A percentile compares a stretch with the other conserved stretches of the same genome.
These are phyloP conservation scores for Tulasnella sp. DNA, from an alignment of 768 basidiomycete genomes.

Conservation along the genomic window DNA sequence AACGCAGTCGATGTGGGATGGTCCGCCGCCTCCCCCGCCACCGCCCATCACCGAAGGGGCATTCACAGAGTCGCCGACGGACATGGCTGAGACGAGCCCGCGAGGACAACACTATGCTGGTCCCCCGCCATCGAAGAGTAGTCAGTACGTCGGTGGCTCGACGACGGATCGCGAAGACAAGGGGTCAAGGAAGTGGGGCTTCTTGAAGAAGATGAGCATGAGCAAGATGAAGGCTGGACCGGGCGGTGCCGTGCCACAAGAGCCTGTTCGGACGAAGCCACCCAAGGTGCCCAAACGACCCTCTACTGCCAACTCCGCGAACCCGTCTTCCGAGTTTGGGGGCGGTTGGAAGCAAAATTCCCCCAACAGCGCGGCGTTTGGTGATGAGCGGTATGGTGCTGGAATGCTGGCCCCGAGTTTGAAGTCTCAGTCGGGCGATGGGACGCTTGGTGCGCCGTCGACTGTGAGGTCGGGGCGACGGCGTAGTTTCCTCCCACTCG, in stretches of 20 bases:
- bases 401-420: background rate
- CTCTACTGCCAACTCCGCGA: background rate
- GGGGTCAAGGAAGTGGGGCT: slow-evolving; percentile 78
- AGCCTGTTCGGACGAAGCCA: background rate
- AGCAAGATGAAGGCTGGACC: slow-evolving; percentile 52
- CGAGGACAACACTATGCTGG: background rate
- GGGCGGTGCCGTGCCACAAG: background rate
- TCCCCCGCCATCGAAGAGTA: slow-evolving; percentile 3
- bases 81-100: background rate
- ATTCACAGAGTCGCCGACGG: background rate
- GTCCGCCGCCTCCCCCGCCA: background rate
- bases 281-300: background rate
- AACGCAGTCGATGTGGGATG: background rate
- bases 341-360: background rate
- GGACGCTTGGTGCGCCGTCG: background rate
- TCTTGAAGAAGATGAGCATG: slow-evolving; percentile 96
- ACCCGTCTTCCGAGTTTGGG: background rate
- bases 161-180: slow-evolving; percentile 22
- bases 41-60: background rate
- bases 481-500: slow-evolving; percentile 81
- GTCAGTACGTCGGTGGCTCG: background rate
- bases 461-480: slow-evolving; percentile 46
- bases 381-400: background rate
- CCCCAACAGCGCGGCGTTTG: background rate
- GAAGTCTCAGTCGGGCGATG: background rate